phyloP scores from a whole-genome alignment of 2,329 filamentous ascomycete genomes.

The Penicillium carneum region DNA sequence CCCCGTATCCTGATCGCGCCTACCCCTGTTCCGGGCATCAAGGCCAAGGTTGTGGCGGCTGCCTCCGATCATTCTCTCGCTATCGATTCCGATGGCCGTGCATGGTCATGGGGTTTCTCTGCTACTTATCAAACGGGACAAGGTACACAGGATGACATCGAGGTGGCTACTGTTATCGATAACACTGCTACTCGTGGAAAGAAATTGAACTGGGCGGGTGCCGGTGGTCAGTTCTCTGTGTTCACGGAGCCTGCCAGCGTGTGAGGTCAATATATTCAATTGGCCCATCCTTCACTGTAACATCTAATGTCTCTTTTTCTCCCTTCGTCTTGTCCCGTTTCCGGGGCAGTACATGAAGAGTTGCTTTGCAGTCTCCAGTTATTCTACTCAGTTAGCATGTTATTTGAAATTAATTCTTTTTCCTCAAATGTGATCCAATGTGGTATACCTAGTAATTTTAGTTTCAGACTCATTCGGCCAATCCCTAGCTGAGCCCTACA shows the following conservation, averaged over 20 bases:
- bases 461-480: not conserved
- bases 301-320: slow-evolving; percentile 2
- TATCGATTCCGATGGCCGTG: slow-evolving; percentile 71
- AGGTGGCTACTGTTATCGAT: slow-evolving; percentile 78
- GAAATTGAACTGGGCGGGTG: slow-evolving; percentile 78
- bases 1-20: slow-evolving; percentile 77
- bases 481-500: not conserved
- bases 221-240: slow-evolving; percentile 77
- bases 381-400: slow-evolving; percentile 1
- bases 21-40: slow-evolving; percentile 65
- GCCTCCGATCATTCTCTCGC: slow-evolving; percentile 77
- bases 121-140: slow-evolving; percentile 82
- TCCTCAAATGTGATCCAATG: not conserved
- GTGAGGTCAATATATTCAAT: slow-evolving; percentile 21
- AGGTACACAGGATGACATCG: slow-evolving; percentile 79
- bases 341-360: not conserved
- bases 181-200: slow-evolving; percentile 81
- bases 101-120: slow-evolving; percentile 81
- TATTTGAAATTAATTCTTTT: not conserved
- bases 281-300: slow-evolving; percentile 9
- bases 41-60: slow-evolving; percentile 65
- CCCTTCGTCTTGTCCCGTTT: not conserved
- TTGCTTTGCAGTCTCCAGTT: slow-evolving; percentile 3
- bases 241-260: slow-evolving; percentile 45
- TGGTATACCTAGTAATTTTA: not conserved